Conservation (phyloP, 1,284 basidiomycete species). For the Acaromyces ingoldii region DNA sequence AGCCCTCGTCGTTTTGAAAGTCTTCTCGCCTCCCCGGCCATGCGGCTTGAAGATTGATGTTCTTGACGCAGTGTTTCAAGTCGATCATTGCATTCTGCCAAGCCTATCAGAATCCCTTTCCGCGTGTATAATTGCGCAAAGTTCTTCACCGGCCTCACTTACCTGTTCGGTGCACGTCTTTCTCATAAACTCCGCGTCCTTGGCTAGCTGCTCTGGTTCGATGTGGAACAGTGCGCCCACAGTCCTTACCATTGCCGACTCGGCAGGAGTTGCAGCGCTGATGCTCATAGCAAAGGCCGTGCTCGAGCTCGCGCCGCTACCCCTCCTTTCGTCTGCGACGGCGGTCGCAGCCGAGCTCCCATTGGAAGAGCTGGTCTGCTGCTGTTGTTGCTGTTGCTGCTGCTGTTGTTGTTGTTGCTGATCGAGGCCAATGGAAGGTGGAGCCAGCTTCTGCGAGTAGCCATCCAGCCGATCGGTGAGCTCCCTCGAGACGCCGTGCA, state of each 20-base stretch:
- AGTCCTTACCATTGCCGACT: constrained; percentile 53
- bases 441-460: constrained; percentile 69
- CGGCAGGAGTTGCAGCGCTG: constrained; percentile 9
- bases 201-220: constrained; percentile 64
- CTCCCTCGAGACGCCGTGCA: constrained; percentile 62
- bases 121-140: background rate
- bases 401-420: constrained; percentile 1
- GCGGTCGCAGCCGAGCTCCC: constrained; percentile 11
- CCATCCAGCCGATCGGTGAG: constrained; percentile 72
- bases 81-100: constrained; percentile 39
- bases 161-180: constrained; percentile 75
- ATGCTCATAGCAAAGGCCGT: constrained; percentile 2
- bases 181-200: constrained; percentile 68
- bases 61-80: constrained; percentile 76
- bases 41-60: constrained; percentile 74
- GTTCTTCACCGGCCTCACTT: constrained; percentile 14
- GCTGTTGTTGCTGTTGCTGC: background rate
- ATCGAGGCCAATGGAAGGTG: constrained; percentile 53
- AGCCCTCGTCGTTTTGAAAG: constrained; percentile 72
- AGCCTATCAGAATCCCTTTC: too few species aligned
- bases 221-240: constrained; percentile 73
- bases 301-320: constrained; percentile 21
- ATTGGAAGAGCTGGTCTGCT: constrained; percentile 1
- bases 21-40: constrained; percentile 83
- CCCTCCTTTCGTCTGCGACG: constrained; percentile 15